phyloP scores from a whole-genome alignment of 768 basidiomycete genomes.

The Cubamyces sp. region DNA sequence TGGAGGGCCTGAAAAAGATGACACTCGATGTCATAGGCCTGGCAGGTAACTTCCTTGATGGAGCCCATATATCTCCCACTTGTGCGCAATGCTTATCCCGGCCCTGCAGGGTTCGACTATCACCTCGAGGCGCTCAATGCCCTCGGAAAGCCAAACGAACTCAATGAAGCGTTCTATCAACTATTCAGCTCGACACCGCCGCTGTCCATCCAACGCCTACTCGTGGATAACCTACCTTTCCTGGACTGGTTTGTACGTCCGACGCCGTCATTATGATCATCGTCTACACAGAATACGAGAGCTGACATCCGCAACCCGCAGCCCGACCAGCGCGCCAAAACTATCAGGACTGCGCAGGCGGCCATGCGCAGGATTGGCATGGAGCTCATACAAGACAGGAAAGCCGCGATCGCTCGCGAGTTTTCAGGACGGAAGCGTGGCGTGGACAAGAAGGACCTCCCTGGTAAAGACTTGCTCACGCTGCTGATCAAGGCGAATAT shows the following conservation, averaged over 20 bases:
- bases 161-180: constrained; percentile 35
- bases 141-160: constrained; percentile 33
- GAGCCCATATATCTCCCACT: too few species aligned
- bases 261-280: too few species aligned
- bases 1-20: constrained; percentile 4
- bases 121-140: constrained; percentile 36
- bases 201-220: constrained; percentile 3
- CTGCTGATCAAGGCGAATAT: constrained; percentile 67
- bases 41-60: not conserved
- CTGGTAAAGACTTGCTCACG: constrained; percentile 58
- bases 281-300: too few species aligned
- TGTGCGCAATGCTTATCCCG: too few species aligned
- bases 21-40: constrained; percentile 8
- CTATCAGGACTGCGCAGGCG: constrained; percentile 17
- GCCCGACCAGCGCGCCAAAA: constrained; percentile 14
- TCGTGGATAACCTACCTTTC: constrained; percentile 25
- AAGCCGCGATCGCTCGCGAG: constrained; percentile 34
- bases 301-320: too few species aligned
- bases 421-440: constrained; percentile 33
- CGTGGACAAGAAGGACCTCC: constrained; percentile 35
- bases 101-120: constrained; percentile 37
- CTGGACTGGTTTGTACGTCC: constrained; percentile 32
- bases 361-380: constrained; percentile 36
- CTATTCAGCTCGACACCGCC: constrained; percentile 27
- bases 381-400: constrained; percentile 38